Percentiles rank a stretch among this genome's conserved stretches.
Conservation (phyloP, 2,329 filamentous ascomycete genomes). For the Escovopsis weberi region DNA sequence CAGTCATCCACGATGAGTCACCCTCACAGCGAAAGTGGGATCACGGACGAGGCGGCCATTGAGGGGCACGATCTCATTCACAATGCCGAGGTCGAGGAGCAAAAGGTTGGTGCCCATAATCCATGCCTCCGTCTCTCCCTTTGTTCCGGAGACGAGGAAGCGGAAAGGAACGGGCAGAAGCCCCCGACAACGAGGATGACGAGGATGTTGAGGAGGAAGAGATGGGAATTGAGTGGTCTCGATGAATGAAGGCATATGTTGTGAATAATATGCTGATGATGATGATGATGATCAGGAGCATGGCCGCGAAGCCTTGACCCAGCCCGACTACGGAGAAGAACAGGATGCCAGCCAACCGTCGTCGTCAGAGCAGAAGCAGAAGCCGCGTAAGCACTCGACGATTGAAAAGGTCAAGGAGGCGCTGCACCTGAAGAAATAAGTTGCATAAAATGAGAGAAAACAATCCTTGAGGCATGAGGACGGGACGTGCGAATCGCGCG, state of each 20-base stretch:
- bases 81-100: slow-evolving; percentile 19
- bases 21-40: slow-evolving; percentile 5
- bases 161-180: no score
- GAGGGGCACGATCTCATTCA: slow-evolving; percentile 22
- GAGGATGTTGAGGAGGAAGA: no score
- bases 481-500: no score
- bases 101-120: slow-evolving; percentile 6
- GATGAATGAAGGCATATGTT: no score
- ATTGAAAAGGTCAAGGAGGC: slow-evolving; percentile 7
- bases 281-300: not conserved
- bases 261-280: no score
- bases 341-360: not conserved
- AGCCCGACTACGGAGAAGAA: slow-evolving; percentile 3
- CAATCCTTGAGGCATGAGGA: no score
- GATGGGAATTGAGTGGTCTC: no score
- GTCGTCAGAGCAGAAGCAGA: not conserved
- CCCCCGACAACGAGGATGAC: no score
- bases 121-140: no score
- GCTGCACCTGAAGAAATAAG: slow-evolving; percentile 6
- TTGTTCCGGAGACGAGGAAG: no score
- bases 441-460: not conserved
- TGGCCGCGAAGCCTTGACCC: slow-evolving; percentile 5
- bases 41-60: slow-evolving; percentile 17
- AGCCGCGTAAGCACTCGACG: slow-evolving; percentile 1
- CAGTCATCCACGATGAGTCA: slow-evolving; percentile 1